phyloP scores from a whole-genome alignment of 1,284 basidiomycete genomes.

The Leucoagaricus sp. region DNA sequence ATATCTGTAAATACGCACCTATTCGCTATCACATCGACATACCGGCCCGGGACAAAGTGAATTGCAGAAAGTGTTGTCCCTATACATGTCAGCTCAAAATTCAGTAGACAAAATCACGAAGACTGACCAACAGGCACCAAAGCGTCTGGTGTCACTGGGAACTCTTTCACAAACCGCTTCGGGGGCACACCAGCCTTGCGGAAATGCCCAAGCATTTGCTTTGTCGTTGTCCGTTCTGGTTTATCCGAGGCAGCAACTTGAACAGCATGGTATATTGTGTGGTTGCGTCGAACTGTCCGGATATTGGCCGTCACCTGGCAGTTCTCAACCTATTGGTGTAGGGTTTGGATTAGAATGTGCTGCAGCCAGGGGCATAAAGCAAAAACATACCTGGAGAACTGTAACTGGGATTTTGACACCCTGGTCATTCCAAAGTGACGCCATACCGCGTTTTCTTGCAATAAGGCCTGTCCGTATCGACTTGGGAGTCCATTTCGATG shows the following conservation, averaged over 20 bases:
- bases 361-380: background rate
- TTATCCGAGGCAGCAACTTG: slow-evolving; percentile 83
- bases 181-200: slow-evolving; percentile 78
- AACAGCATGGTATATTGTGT: slow-evolving; percentile 80
- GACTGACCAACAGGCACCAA: slow-evolving; percentile 83
- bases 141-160: slow-evolving; percentile 87
- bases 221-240: slow-evolving; percentile 65
- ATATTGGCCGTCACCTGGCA: slow-evolving; percentile 85
- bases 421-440: slow-evolving; percentile 88
- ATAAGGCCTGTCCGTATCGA: slow-evolving; percentile 94
- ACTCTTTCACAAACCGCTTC: slow-evolving; percentile 90
- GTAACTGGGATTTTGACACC: slow-evolving; percentile 91
- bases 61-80: slow-evolving; percentile 89
- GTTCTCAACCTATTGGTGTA: slow-evolving; percentile 63
- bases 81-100: slow-evolving; percentile 29
- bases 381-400: slow-evolving; percentile 80
- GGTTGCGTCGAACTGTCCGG: slow-evolving; percentile 59
- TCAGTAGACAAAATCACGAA: slow-evolving; percentile 3
- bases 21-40: slow-evolving; percentile 91
- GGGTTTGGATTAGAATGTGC: slow-evolving; percentile 4
- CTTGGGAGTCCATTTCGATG: slow-evolving; percentile 79
- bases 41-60: slow-evolving; percentile 98
- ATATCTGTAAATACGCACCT: slow-evolving; percentile 85
- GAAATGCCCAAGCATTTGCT: slow-evolving; percentile 88
- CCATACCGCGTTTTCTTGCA: slow-evolving; percentile 96